phyloP scores from a whole-genome alignment of 202 grass and related monocot genomes.

The Setaria italica region DNA sequence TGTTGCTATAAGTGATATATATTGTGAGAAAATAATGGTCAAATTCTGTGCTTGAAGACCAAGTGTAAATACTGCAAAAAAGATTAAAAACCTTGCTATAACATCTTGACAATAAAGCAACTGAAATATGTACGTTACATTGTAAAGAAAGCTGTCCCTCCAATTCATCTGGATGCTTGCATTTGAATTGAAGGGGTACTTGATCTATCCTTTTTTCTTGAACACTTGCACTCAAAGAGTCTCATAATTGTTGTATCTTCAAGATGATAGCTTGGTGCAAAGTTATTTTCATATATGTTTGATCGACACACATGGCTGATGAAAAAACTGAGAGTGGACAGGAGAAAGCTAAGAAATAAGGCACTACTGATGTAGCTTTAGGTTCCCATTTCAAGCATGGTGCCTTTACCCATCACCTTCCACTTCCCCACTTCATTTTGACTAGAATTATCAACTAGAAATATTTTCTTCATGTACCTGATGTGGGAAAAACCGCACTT shows the following conservation, averaged over 20 bases:
- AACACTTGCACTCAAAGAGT: neutral
- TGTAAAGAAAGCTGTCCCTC: neutral
- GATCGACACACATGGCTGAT: neutral
- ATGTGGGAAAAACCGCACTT: neutral
- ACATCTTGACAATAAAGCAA: neutral
- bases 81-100: neutral
- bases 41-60: neutral
- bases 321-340: neutral
- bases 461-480: neutral
- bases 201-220: too few relatives aligned
- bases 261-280: slow-evolving; percentile 5
- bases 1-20: neutral
- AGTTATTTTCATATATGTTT: slow-evolving; percentile 16
- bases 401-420: neutral
- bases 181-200: slow-evolving; percentile 21
- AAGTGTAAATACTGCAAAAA: neutral
- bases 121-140: neutral
- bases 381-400: neutral
- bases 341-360: neutral
- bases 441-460: neutral
- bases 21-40: neutral
- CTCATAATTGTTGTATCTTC: neutral
- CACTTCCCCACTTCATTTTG: neutral
- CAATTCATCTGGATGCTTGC: slow-evolving; percentile 14
- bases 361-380: neutral